Conservation (phyloP, 176 grass and related monocot species). For the Cenchrus americanus region DNA sequence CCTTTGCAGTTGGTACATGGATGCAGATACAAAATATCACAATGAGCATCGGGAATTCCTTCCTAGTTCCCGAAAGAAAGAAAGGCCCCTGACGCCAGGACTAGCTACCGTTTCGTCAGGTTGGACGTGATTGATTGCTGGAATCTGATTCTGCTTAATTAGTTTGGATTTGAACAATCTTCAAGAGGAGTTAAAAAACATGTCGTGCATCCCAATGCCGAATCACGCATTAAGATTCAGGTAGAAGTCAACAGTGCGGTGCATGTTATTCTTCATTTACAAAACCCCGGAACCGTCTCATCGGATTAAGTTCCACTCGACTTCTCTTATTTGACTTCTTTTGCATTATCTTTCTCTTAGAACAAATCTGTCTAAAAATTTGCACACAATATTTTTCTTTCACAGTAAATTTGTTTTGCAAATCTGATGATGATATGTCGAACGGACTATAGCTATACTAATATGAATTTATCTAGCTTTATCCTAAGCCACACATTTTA, state of each 20-base stretch:
- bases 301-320: no score
- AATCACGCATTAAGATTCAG: background rate
- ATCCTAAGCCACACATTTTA: background rate
- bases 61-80: background rate
- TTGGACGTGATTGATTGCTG: background rate
- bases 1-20: constrained; percentile 24
- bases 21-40: background rate
- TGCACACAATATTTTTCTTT: no score
- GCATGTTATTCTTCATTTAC: background rate
- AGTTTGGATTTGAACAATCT: background rate
- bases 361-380: no score
- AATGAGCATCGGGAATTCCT: background rate
- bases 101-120: background rate
- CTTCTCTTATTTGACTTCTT: no score
- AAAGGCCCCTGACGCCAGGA: no score
- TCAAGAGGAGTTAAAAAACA: background rate
- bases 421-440: no score
- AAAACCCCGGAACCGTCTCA: no score
- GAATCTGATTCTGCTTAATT: background rate
- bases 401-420: no score
- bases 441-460: no score
- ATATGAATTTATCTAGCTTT: background rate
- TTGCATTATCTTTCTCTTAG: no score
- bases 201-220: background rate
- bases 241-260: background rate